Evolutionary conservation across 2,329 filamentous ascomycete species (phyloP).

Genomic region (Aureobasidium sp.): DNA sequence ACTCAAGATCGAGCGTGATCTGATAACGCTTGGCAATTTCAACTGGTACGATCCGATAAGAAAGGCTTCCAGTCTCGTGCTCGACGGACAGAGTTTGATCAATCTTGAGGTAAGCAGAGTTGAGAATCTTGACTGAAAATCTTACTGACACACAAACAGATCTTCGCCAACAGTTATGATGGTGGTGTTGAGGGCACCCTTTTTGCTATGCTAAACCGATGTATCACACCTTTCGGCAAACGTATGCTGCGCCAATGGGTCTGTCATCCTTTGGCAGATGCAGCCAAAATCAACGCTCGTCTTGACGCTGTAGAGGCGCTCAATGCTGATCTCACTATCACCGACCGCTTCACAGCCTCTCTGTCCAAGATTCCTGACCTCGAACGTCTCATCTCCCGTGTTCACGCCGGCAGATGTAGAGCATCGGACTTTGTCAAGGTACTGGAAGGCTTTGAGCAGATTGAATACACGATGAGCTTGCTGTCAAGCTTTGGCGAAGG

Average conservation of each 20-base stretch:
- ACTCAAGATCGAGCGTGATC: conserved; percentile 79
- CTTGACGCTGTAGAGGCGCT: conserved; percentile 90
- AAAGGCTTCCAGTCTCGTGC: conserved; percentile 78
- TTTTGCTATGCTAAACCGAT: conserved; percentile 85
- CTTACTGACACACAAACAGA: conserved; percentile 24
- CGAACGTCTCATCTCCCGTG: conserved; percentile 85
- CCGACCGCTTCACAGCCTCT: conserved; percentile 81
- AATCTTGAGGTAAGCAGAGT: conserved; percentile 62
- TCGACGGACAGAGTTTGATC: conserved; percentile 93
- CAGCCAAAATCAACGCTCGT: conserved; percentile 81
- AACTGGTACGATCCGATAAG: conserved; percentile 87
- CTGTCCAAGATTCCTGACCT: conserved; percentile 89
- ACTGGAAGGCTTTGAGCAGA: conserved; percentile 93
- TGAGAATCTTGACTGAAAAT: too few relatives aligned
- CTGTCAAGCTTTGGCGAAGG: conserved; percentile 67
- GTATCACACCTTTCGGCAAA: conserved; percentile 94
- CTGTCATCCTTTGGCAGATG: conserved; percentile 86
- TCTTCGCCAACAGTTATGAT: conserved; percentile 89
- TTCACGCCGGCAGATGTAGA: conserved; percentile 86
- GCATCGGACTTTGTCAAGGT: conserved; percentile 90
- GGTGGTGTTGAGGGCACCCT: conserved; percentile 79
- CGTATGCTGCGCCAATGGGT: conserved; percentile 95
- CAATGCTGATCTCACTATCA: conserved; percentile 72
- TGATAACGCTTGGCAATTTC: conserved; percentile 87
- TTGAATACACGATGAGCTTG: conserved; percentile 85